Evolutionary conservation across 148 eudicot genomes (phyloP), one percentile per base, ranked within the genome.

Genomic region (Limonium bicolor): DNA sequence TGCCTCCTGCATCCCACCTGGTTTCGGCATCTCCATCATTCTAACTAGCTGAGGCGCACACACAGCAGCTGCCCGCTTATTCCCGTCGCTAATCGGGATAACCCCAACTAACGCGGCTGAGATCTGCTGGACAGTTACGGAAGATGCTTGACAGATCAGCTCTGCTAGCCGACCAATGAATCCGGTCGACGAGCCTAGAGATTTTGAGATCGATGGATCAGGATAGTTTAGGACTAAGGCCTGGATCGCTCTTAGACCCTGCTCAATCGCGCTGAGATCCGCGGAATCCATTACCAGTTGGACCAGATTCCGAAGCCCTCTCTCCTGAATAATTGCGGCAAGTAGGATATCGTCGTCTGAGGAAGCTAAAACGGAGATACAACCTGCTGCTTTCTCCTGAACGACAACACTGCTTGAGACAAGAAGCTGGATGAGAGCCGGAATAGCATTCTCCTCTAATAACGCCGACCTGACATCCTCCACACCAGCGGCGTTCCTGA

Each of bases 21-120:
- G 86, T 60, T 79, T 79, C 10, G 71, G 60, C 15, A 55, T 39
- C 48, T 79, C 87, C 76, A 79, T 74, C 44, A 74, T 56, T 60
- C 64, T 74, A 66, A 79, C 56, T 40, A 79, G 47, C 15, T 66
- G 42, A 3, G 62, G 62, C 66, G 74, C 74, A 58, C 76, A 79
- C 6, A 66, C 53, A n/a, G n/a, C n/a, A n/a, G n/a, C n/a, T 0
- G 69, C 76, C 17, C 68, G 46, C 67, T 74, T 79, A 27, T 54
- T 71, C 2, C 64, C 53, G 15, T 71, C 87, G 50, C 64, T 68
- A 4, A 79, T 55, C 9, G 66, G 52, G 7, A 79, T 38, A 13
- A 54, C 63, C 7, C 66, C 60, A 0, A 79, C 40, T 18, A 74
- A 39, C 0, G 59, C 55, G 5, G 70, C 76, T 7, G 65, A 57